Evolutionary conservation across 2,329 filamentous ascomycete species (phyloP), one percentile per base, ranked within the genome.

Genomic region (Aspergillus hiratsukae): DNA sequence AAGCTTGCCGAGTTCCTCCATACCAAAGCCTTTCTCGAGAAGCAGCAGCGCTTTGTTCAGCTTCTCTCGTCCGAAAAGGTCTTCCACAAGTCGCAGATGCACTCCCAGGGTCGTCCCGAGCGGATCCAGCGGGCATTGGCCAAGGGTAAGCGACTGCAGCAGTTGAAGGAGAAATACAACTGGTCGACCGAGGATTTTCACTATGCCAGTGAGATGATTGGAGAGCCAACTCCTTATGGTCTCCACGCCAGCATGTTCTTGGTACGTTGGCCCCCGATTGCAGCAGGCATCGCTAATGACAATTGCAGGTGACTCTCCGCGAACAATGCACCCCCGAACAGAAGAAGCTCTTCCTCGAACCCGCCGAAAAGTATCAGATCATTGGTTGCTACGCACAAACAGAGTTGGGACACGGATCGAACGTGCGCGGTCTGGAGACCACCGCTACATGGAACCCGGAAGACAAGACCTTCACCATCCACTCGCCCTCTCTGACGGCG

Each of bases 381-480:
- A 88, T 91, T 62, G 89, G 89, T 53, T 91, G 88, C 67, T 92
- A 92, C 66, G 88, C 88, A 7, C 89, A 92, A 73, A 92, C 89
- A 0, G 89, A 92, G 73, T 76, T 92, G 43, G 89, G 89, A 19
- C 89, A 92, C 68, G 89, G 89, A 17, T 89, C 85, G 17, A 91
- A 92, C 63, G 89, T 90, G 1, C 79, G 87, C 57, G 87, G 87
- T 11, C 77, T 90, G 11, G 86, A 90, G 73, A 89, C 87, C 0
- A 87, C 83, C 0, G 87, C 87, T 1, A 90, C 84, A 0, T 91
- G 87, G 87, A 87, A 89, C 66, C 76, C 83, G 0, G 77, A 85
- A 4, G 86, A 90, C 72, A 87, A 89, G 79, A 89, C 85, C 3
- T 91, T 92, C 66, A 86, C 80, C 14, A 79, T 92, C 37, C 85